Conservation (phyloP, 2,329 filamentous ascomycete genomes). For the Juglanconis juglandina region DNA sequence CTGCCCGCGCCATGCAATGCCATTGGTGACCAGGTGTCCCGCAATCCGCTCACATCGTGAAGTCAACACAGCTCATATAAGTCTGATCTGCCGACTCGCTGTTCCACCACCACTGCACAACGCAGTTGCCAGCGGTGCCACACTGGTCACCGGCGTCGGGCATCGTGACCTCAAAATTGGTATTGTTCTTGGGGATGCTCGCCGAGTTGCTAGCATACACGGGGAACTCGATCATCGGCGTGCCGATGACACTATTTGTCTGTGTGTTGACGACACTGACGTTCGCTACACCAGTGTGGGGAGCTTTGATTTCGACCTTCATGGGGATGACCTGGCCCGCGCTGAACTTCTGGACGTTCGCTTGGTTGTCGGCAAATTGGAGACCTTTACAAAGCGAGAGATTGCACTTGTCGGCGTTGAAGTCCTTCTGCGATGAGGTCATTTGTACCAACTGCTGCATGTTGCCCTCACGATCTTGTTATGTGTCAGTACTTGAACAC, state of each 20-base stretch:
- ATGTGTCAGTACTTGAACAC: neutral
- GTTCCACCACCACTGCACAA: slow-evolving; percentile 20
- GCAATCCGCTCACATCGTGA: slow-evolving; percentile 2
- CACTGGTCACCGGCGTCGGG: slow-evolving; percentile 27
- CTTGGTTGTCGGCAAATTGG: slow-evolving; percentile 38
- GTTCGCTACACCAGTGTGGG: slow-evolving; percentile 46
- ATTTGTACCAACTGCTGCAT: slow-evolving; percentile 14
- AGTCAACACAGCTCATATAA: slow-evolving; percentile 17
- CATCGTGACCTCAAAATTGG: slow-evolving; percentile 28
- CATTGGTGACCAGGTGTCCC: too few species aligned
- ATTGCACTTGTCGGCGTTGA: slow-evolving; percentile 28
- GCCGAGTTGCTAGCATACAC: slow-evolving; percentile 26
- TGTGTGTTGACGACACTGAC: slow-evolving; percentile 46
- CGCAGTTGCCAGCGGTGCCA: slow-evolving; percentile 26
- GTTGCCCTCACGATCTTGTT: slow-evolving; percentile 14
- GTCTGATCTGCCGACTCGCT: slow-evolving; percentile 13
- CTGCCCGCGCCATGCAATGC: too few species aligned
- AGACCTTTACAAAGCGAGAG: slow-evolving; percentile 39
- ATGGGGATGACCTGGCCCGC: slow-evolving; percentile 41
- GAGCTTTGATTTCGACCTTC: slow-evolving; percentile 41
- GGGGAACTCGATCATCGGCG: slow-evolving; percentile 28
- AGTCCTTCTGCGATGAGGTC: slow-evolving; percentile 7
- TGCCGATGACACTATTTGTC: slow-evolving; percentile 46
- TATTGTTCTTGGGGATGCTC: slow-evolving; percentile 28
- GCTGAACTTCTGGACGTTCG: slow-evolving; percentile 34